Conservation (phyloP, 1,284 basidiomycete species). For the Kalmanozyma brasiliensis region DNA sequence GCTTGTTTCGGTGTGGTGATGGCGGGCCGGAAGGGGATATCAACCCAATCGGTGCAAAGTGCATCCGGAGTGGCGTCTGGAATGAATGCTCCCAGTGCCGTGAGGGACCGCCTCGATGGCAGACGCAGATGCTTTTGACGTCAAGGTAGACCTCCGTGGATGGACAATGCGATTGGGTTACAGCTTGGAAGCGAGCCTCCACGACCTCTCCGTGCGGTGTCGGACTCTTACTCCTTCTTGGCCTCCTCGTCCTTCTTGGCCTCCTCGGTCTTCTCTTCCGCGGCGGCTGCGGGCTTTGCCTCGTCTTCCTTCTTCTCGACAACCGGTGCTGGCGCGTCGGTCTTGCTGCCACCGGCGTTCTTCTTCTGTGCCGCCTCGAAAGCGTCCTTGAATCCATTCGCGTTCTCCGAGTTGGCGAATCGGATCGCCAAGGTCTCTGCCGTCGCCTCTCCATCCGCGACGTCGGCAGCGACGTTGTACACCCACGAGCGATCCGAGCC, state of each 20-base stretch:
- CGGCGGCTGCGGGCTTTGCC: constrained; percentile 10
- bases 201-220: too few species aligned
- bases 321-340: constrained; percentile 26
- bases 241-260: constrained; percentile 41
- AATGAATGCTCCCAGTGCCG: too few species aligned
- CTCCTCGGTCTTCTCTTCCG: constrained; percentile 28
- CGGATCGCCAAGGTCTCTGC: constrained; percentile 97
- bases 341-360: constrained; percentile 47
- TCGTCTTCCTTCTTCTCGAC: constrained; percentile 33
- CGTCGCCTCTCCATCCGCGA: constrained; percentile 80
- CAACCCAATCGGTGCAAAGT: constrained; percentile 17
- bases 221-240: constrained; percentile 29
- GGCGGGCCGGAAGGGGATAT: constrained; percentile 36
- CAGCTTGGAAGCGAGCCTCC: constrained; percentile 18
- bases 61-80: too few species aligned
- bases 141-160: not conserved
- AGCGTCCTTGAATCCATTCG: constrained; percentile 65
- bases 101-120: too few species aligned
- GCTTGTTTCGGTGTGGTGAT: not conserved
- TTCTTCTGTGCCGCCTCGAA: constrained; percentile 61
- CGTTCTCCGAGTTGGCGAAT: constrained; percentile 91
- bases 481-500: constrained; percentile 99
- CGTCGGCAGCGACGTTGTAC: constrained; percentile 90
- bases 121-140: not conserved
- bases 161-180: constrained; percentile 17